Percentiles rank a stretch among this genome's conserved stretches.
phyloP scores from a whole-genome alignment of 2,329 filamentous ascomycete genomes.

The Cladophialophora bantiana region DNA sequence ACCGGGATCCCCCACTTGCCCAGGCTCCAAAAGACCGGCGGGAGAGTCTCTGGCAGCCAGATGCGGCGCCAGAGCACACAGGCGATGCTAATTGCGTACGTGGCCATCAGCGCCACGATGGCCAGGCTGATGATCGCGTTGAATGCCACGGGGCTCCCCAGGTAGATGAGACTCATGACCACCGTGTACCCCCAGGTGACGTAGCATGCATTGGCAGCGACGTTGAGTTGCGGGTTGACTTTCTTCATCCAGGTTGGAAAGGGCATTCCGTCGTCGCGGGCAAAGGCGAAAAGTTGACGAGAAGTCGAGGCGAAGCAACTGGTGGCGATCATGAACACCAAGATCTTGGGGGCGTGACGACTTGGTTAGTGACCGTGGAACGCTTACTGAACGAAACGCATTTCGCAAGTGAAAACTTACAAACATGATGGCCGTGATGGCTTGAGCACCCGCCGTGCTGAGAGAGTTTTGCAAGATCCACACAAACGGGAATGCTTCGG shows the following conservation, averaged over 20 bases:
- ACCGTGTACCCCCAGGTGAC: slow-evolving; percentile 31
- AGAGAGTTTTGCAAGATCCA: slow-evolving; percentile 54
- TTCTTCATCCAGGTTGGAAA: slow-evolving; percentile 48
- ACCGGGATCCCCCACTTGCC: slow-evolving; percentile 46
- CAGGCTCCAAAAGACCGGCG: slow-evolving; percentile 51
- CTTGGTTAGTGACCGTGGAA: too few relatives aligned
- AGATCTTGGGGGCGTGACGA: slow-evolving; percentile 31
- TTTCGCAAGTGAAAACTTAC: background rate
- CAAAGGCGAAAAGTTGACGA: slow-evolving; percentile 53
- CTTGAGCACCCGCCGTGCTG: slow-evolving; percentile 42
- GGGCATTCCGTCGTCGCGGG: slow-evolving; percentile 53
- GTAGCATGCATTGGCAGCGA: slow-evolving; percentile 35
- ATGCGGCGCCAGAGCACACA: slow-evolving; percentile 56
- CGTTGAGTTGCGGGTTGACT: slow-evolving; percentile 30
- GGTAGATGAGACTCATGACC: slow-evolving; percentile 33
- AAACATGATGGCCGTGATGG: slow-evolving; percentile 52
- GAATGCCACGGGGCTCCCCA: slow-evolving; percentile 38
- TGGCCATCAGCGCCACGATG: slow-evolving; percentile 57
- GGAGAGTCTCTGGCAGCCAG: slow-evolving; percentile 48
- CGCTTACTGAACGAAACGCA: background rate
- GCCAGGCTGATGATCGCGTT: slow-evolving; percentile 52
- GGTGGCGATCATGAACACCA: slow-evolving; percentile 49
- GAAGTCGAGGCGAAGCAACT: slow-evolving; percentile 49
- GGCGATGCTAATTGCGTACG: slow-evolving; percentile 58
- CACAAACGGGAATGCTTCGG: slow-evolving; percentile 54